These are phyloP conservation scores for Wickerhamiella sorbophila DNA, from an alignment of 805 yeast genomes.

Conservation along the genomic window DNA sequence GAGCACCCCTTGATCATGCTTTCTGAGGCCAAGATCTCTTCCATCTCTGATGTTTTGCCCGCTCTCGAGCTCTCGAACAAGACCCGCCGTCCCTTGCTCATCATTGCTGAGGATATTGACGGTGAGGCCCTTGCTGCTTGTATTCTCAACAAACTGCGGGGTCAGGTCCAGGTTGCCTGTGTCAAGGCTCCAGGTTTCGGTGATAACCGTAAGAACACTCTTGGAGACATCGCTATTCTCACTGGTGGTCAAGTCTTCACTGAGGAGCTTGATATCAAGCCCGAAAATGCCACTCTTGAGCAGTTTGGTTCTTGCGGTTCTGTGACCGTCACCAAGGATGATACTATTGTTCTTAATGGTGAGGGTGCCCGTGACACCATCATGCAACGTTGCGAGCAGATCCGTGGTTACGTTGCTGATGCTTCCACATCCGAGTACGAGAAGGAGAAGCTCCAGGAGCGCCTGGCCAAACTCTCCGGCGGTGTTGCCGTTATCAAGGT, in stretches of 20 bases:
- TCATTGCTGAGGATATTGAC: slow-evolving; percentile 90
- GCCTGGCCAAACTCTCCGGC: slow-evolving; percentile 91
- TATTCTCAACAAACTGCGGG: slow-evolving; percentile 90
- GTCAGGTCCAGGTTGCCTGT: slow-evolving; percentile 94
- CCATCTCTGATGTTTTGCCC: slow-evolving; percentile 84
- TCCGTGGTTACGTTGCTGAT: slow-evolving; percentile 66
- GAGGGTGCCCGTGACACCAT: slow-evolving; percentile 74
- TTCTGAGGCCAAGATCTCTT: slow-evolving; percentile 83
- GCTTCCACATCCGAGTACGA: slow-evolving; percentile 72
- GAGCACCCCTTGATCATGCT: slow-evolving; percentile 82
- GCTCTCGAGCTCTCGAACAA: slow-evolving; percentile 87
- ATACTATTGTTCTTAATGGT: slow-evolving; percentile 87
- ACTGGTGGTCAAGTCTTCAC: slow-evolving; percentile 83
- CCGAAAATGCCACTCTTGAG: slow-evolving; percentile 84
- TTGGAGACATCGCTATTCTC: slow-evolving; percentile 88
- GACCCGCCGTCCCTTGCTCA: slow-evolving; percentile 80
- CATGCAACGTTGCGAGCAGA: slow-evolving; percentile 82
- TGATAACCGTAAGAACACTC: slow-evolving; percentile 91
- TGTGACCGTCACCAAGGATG: slow-evolving; percentile 86
- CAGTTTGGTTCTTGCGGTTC: slow-evolving; percentile 86
- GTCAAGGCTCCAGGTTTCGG: slow-evolving; percentile 99
- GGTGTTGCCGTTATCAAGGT: slow-evolving; percentile 98
- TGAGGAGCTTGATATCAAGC: slow-evolving; percentile 89
- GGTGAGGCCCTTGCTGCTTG: slow-evolving; percentile 99
- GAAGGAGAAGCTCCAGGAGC: slow-evolving; percentile 91